Percentiles rank a stretch among this genome's conserved stretches.
Evolutionary conservation across 2,329 filamentous ascomycete genomes (phyloP).

Genomic region (Alternaria arbusti): DNA sequence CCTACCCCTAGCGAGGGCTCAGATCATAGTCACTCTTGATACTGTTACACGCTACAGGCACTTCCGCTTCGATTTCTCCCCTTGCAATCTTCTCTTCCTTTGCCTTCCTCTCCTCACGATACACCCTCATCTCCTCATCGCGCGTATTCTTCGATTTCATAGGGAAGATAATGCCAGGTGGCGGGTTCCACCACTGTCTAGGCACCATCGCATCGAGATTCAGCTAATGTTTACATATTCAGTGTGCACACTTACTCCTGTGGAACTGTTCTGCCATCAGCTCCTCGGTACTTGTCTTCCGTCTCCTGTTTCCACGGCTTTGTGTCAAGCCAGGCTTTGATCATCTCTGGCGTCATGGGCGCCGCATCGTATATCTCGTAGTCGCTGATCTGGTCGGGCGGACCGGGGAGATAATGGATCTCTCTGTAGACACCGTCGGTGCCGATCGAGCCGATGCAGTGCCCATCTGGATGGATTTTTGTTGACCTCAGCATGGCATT

Average conservation of each 20-base stretch:
- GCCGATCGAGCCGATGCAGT: neutral
- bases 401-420: neutral
- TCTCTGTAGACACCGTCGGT: constrained; percentile 1
- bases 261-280: constrained; percentile 2
- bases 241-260: neutral
- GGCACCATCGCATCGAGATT: neutral
- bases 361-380: constrained; percentile 4
- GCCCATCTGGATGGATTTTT: neutral
- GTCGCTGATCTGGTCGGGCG: neutral
- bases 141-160: constrained; percentile 1
- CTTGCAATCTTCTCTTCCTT: constrained; percentile 2
- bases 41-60: neutral
- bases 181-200: constrained; percentile 4
- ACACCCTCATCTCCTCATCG: neutral
- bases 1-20: constrained; percentile 2
- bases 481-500: neutral
- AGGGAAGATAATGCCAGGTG: neutral
- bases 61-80: constrained; percentile 1
- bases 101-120: neutral
- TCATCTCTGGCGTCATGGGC: constrained; percentile 5
- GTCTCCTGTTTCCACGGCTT: constrained; percentile 1
- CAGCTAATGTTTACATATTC: neutral
- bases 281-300: constrained; percentile 1
- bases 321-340: constrained; percentile 4
- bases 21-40: constrained; percentile 6